Evolutionary conservation across 176 grass and related monocot genomes (phyloP), one percentile per base, ranked within the genome.

Genomic region (Raddia guianensis): DNA sequence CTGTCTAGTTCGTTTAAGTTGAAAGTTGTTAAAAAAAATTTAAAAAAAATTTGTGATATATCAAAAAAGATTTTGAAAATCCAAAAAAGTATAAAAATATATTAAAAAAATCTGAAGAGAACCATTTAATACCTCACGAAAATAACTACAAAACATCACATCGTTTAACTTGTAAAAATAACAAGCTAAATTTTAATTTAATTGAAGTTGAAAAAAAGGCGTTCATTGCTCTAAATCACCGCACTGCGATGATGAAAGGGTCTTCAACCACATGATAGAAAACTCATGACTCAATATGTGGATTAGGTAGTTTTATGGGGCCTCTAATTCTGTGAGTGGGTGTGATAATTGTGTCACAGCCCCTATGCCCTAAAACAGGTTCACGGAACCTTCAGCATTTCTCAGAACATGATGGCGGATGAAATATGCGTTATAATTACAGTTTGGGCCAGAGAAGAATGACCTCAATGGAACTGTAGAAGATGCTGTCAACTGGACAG

Each of bases 211-310:
- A n/a, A n/a, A 27, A 27, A 27, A 27, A 0, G 27, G 27, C 27
- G 27, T 27, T 27, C 27, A 27, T 27, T 27, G 4, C 15, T n/a
- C 55, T 42, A 9, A 55, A 59, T 21, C 72, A 70, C 75, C 81
- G 68, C 52, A 2, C 2, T 1, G 21, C 12, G 44, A 84, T 84
- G 47, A 80, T 84, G 75, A 81, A 74, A 88, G 70, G 76, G 76
- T 43, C 70, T 62, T 49, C 1, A 3, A 46, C 48, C 71, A 80
- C 76, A 84, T 89, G 87, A 80, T 13, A n/a, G 57, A 66, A n/a
- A 54, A 83, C 58, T 49, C 56, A 40, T 34, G 37, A 4, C 49
- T 65, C 48, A 43, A 70, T 74, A 43, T 80, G 70, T 58, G 76
- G 46, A 85, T 80, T 80, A 49, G 57, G 18, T 66, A 34, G 54